Percentiles rank a stretch among this genome's conserved stretches.
Conservation (phyloP, 116 monocot genomes). For the Zostera marina region DNA sequence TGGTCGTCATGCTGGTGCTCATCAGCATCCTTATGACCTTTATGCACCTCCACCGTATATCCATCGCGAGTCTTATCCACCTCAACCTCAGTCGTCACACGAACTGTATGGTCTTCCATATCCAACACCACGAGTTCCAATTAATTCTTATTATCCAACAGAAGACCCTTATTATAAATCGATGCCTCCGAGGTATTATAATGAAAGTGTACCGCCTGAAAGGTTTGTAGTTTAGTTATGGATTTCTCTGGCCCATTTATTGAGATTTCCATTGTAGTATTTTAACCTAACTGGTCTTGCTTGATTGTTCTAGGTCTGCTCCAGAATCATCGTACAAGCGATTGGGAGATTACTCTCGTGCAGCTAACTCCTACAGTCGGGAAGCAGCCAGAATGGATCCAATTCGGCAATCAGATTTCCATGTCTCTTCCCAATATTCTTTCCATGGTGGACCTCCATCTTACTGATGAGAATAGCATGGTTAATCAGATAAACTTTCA, state of each 20-base stretch:
- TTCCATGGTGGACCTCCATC: conserved; percentile 16
- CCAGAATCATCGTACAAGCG: conserved; percentile 9
- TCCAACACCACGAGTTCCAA: background rate
- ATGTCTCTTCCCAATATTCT: conserved; percentile 14
- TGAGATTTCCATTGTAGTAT: background rate
- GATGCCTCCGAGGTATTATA: background rate
- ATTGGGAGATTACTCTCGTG: conserved; percentile 7
- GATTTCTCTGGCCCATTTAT: background rate
- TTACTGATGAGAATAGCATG: conserved; percentile 4
- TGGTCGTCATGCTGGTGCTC: conserved; percentile 3
- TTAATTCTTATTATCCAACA: background rate
- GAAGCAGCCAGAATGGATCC: conserved; percentile 9
- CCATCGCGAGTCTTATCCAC: background rate
- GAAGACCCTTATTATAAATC: conserved; percentile 11
- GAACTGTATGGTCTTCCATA: conserved; percentile 4
- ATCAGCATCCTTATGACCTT: background rate
- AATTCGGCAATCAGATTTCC: background rate
- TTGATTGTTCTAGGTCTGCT: background rate
- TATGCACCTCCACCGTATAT: conserved; percentile 5
- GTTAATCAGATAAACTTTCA: no score
- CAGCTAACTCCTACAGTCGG: conserved; percentile 6
- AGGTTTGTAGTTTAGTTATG: conserved; percentile 1
- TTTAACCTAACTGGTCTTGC: background rate
- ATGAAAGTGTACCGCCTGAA: background rate
- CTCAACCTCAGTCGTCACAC: background rate